A percentile compares a stretch with the other conserved stretches of the same genome.
These are phyloP conservation scores for Dryadomyces sulphureus DNA, from an alignment of 2,329 filamentous ascomycete genomes.

Conservation along the genomic window DNA sequence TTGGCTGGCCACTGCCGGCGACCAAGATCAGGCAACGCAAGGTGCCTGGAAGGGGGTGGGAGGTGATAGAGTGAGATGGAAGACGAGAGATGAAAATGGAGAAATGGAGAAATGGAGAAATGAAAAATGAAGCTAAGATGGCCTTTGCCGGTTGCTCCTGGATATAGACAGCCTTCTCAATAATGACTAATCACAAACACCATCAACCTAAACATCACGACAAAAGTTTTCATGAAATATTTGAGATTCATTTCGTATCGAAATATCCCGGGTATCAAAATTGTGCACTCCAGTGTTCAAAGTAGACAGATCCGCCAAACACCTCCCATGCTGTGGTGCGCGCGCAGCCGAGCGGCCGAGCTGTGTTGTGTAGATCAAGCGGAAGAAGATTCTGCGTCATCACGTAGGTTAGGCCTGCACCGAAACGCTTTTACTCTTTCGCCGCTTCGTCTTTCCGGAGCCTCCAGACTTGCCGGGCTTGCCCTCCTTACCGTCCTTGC, in stretches of 20 bases:
- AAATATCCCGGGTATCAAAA: neutral
- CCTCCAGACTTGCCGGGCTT: conserved; percentile 21
- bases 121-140: neutral
- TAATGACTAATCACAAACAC: no score
- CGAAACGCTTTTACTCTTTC: conserved; percentile 27
- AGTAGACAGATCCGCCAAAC: neutral
- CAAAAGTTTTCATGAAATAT: neutral
- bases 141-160: neutral
- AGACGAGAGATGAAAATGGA: neutral
- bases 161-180: no score
- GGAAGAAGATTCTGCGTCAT: neutral
- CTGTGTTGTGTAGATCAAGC: no score
- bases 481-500: conserved; percentile 28
- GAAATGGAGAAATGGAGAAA: neutral
- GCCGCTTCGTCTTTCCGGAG: conserved; percentile 27
- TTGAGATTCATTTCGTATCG: neutral
- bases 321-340: neutral
- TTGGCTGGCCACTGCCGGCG: conserved; percentile 77
- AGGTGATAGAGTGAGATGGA: conserved; percentile 36
- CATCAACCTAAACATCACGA: no score
- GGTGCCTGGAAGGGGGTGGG: conserved; percentile 59
- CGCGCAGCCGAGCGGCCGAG: no score
- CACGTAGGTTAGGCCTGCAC: neutral
- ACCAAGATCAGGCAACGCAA: conserved; percentile 71
- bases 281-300: neutral